A percentile compares a stretch with the other conserved stretches of the same genome.
Conservation (phyloP, 768 basidiomycete genomes). For the Suillus subluteus region DNA sequence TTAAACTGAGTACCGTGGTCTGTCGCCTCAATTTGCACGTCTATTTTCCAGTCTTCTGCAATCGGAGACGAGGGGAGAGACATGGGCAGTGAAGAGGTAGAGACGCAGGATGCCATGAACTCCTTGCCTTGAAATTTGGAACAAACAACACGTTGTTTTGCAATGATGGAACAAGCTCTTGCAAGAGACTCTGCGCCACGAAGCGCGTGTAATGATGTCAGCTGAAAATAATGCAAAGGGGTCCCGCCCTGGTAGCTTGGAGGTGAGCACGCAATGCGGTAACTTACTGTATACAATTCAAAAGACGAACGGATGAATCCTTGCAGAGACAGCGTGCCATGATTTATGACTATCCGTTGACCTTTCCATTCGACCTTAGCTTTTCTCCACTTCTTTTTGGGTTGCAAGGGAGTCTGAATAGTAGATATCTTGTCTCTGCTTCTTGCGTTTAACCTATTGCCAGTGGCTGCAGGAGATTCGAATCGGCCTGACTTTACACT, state of each 20-base stretch:
- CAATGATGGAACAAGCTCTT: slow-evolving; percentile 25
- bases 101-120: neutral
- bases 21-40: slow-evolving; percentile 10
- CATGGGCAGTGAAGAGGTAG: slow-evolving; percentile 21
- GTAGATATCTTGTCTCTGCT: slow-evolving; percentile 18
- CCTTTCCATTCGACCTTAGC: slow-evolving; percentile 62
- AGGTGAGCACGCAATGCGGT: neutral
- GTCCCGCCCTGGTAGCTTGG: slow-evolving; percentile 38
- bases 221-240: slow-evolving; percentile 43
- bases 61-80: slow-evolving; percentile 32
- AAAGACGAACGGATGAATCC: slow-evolving; percentile 49
- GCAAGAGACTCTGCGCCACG: slow-evolving; percentile 49
- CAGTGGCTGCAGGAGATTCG: slow-evolving; percentile 21
- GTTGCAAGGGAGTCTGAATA: slow-evolving; percentile 8
- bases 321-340: slow-evolving; percentile 59
- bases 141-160: slow-evolving; percentile 41
- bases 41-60: slow-evolving; percentile 17
- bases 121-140: slow-evolving; percentile 38
- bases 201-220: slow-evolving; percentile 46
- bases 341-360: slow-evolving; percentile 63
- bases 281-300: neutral
- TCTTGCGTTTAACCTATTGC: slow-evolving; percentile 8
- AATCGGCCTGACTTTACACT: slow-evolving; percentile 30
- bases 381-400: slow-evolving; percentile 31
- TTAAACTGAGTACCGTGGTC: slow-evolving; percentile 37